Percentiles rank a stretch among this genome's conserved stretches.
These are phyloP conservation scores for Calonectria hawksworthii DNA, from an alignment of 2,329 filamentous ascomycete species.

Conservation along the genomic window DNA sequence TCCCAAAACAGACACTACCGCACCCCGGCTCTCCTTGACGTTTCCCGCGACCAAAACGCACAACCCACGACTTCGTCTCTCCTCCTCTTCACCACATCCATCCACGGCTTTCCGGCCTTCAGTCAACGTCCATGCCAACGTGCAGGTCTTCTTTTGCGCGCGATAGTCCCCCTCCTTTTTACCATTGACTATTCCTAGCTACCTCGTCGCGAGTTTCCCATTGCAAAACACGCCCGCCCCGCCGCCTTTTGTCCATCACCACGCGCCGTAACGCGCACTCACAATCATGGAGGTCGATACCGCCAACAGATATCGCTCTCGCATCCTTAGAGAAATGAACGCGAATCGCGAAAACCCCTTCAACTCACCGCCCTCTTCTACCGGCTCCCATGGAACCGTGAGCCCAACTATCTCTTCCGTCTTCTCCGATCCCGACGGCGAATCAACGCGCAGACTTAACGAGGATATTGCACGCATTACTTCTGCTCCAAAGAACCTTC, in stretches of 20 bases:
- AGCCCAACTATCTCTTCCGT: slow-evolving; percentile 67
- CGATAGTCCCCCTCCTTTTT: slow-evolving; percentile 25
- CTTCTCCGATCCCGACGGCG: slow-evolving; percentile 66
- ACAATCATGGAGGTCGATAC: slow-evolving; percentile 59
- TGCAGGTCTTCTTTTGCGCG: slow-evolving; percentile 32
- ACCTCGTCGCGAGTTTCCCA: slow-evolving; percentile 28
- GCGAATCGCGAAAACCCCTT: slow-evolving; percentile 68
- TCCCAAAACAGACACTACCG: slow-evolving; percentile 48
- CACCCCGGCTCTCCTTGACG: slow-evolving; percentile 29
- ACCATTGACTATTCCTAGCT: slow-evolving; percentile 38
- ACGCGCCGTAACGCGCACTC: slow-evolving; percentile 43
- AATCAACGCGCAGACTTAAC: slow-evolving; percentile 66
- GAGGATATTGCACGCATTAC: slow-evolving; percentile 63
- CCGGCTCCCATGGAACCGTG: slow-evolving; percentile 69
- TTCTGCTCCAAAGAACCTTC: slow-evolving; percentile 54
- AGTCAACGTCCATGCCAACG: slow-evolving; percentile 33
- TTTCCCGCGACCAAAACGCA: slow-evolving; percentile 41
- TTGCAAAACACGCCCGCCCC: slow-evolving; percentile 37
- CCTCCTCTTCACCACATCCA: slow-evolving; percentile 34
- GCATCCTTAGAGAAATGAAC: slow-evolving; percentile 66
- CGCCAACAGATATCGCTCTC: slow-evolving; percentile 60
- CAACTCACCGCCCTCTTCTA: slow-evolving; percentile 71
- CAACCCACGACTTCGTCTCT: slow-evolving; percentile 34
- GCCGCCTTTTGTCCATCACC: slow-evolving; percentile 38
- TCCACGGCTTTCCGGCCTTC: slow-evolving; percentile 23